Conservation (phyloP, 2,329 filamentous ascomycete species). For the Fusarium bactridioides region DNA sequence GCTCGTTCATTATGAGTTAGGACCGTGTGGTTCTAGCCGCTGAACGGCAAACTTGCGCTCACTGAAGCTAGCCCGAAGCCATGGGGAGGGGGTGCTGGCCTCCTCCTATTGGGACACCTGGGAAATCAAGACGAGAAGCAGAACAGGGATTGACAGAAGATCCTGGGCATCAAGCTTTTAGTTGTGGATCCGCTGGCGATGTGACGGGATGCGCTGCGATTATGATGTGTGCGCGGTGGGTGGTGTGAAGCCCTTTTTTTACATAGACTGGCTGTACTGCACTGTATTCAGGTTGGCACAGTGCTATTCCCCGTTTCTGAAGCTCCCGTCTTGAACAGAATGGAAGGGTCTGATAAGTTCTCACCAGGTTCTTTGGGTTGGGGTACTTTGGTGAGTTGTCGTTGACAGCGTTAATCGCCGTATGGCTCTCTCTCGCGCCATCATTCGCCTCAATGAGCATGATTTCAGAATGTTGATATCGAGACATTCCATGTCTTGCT, state of each 20-base stretch:
- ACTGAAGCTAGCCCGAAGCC: constrained; percentile 17
- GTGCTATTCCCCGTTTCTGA: background rate
- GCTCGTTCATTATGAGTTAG: constrained; percentile 6
- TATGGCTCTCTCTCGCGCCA: constrained; percentile 31
- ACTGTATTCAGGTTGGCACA: constrained; percentile 8
- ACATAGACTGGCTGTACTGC: constrained; percentile 7
- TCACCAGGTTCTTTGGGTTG: constrained; percentile 31
- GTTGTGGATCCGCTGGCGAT: constrained; percentile 29
- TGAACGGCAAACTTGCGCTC: background rate
- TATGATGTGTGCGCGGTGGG: constrained; percentile 6
- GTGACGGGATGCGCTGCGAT: constrained; percentile 20
- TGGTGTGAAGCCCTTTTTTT: constrained; percentile 33
- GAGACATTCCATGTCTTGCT: constrained; percentile 9
- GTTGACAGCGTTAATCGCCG: constrained; percentile 16
- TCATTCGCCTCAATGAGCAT: constrained; percentile 30
- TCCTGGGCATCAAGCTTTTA: constrained; percentile 34
- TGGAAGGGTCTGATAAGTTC: constrained; percentile 5
- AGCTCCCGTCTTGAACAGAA: background rate
- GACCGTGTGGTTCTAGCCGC: background rate
- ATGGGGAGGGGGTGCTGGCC: background rate
- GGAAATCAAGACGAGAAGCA: background rate
- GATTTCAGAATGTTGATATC: constrained; percentile 5
- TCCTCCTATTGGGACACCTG: constrained; percentile 23
- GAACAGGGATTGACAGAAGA: constrained; percentile 11
- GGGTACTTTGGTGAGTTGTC: constrained; percentile 32